Base-by-base conservation (phyloP, 768 basidiomycete species). In the Gloeostereum incarnatum region DNA sequence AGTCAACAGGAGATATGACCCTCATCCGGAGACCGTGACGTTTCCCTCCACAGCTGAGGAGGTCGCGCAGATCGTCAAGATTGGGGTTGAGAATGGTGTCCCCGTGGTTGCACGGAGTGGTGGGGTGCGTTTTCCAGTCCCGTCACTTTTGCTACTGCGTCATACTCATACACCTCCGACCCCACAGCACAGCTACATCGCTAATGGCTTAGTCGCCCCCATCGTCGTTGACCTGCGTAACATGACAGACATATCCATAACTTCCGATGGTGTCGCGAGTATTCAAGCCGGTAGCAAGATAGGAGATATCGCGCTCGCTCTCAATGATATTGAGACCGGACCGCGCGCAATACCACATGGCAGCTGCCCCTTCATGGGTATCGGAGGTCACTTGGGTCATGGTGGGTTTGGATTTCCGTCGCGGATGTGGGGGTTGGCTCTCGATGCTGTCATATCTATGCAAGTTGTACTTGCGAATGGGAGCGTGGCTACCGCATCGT, bases 321-420 rank as follows among this genome's bases (percentile, higher is more conserved):
- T 47, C 19, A 19, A 47, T 22, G 22, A 31, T 11, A 13, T 4
- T 2, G 22, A 43, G 19, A 26, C 32, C 8, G 20, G 30, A 17
- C 40, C 29, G n/a, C 38, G 42, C n/a, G 54, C 54, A 1, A 9
- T 61, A 7, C 40, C 51, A 5, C 56, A 56, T 29, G 59, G 58
- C 3, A 45, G 47, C 5, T 60, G 59, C 35, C 50, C 56, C 0
- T 46, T 46, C n/a, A 56, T 60, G 3, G 46, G 45, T 7, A 29
- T 44, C 19, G 46, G 44, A 4, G 47, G 47, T 8, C 47, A 48
- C 29, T 37, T 30, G 17, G 36, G 36, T 5, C 40, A 35, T n/a
- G 47, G 47, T 6, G 59, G 45, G 34, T 48, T 44, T 17, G 56
- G 56, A 0, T 40, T 42, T 10, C 17, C 38, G 0, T 48, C 50